Base-by-base conservation (phyloP, 2,329 filamentous ascomycete genomes). In the Helotiales sp. region DNA sequence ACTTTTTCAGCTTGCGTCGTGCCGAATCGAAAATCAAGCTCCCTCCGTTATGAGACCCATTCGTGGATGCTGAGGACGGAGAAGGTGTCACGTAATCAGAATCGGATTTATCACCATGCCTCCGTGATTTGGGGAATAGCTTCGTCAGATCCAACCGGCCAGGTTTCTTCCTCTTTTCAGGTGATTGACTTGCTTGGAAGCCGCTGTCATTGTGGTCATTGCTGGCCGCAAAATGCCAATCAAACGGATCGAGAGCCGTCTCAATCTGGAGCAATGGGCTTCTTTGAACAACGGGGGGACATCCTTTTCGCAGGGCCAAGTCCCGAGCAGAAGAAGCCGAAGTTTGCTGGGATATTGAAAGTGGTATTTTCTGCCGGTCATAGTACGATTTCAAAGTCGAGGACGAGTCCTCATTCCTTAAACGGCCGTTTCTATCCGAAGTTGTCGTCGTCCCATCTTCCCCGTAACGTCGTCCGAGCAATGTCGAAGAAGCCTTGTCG, bases 301-400 rank as follows among this genome's bases (percentile, higher is more conserved):
- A 75, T 22, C 77, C 77, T 72, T 81, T 81, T 32, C 78, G 70
- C 61, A 80, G 69, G 32, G 77, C 75, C 65, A 79, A 71, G 67
- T 81, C 79, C 43, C 79, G 73, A 50, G 77, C 75, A 7, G 79
- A 80, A 24, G 79, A 80, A n/a, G 77, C 78, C n/a, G 80, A 80
- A 3, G 79, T 81, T 67, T 82, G 80, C 68, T 82, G 80, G 49
- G 80, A 80, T 37, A 80, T 76, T 8, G 76, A 71, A 15, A 79
- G 74, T 20, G 79, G 77, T 4, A 78, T 78, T 62, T 79, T 80
- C 59, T 80, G 78, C 22, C 80, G 77, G 69, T 80, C 82, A 68
- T 83, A 84, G 66, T 81, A 80, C 50, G 83, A 83, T 68, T 78
- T 80, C 11, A 84, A 72, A 3, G 82, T 81, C 1, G 82, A 81